phyloP scores from a whole-genome alignment of 495 filamentous ascomycete species.

The Neurospora sp. region DNA sequence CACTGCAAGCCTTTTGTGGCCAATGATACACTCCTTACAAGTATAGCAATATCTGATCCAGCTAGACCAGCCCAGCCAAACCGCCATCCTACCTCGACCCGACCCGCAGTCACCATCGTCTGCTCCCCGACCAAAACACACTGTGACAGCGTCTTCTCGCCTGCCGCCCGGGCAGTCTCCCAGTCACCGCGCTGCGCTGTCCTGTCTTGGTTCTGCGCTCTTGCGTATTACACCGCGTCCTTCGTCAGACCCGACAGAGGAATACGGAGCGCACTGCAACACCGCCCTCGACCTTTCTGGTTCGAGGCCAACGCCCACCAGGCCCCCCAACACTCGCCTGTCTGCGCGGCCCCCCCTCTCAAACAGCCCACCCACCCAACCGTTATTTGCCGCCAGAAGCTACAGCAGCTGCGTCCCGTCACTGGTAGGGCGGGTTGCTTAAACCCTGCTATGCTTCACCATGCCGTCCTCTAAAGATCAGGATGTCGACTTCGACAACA shows the following conservation, averaged over 20 bases:
- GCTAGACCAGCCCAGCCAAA: neutral
- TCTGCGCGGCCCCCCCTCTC: neutral
- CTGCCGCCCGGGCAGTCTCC: neutral
- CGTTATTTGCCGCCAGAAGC: neutral
- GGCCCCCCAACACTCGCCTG: neutral
- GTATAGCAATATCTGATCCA: neutral
- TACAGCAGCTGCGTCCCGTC: conserved; percentile 14
- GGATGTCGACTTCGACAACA: conserved; percentile 26
- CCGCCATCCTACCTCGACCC: neutral
- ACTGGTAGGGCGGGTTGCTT: conserved; percentile 13
- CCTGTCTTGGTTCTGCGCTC: neutral
- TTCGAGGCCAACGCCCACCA: neutral
- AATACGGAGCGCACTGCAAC: neutral
- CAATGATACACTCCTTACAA: neutral
- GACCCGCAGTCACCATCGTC: neutral
- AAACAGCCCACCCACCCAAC: neutral
- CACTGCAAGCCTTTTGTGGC: neutral
- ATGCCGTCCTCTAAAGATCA: conserved; percentile 39
- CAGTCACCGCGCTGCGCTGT: neutral
- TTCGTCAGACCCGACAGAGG: neutral
- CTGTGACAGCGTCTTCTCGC: neutral
- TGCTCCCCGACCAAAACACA: neutral
- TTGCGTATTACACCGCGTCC: conserved; percentile 5
- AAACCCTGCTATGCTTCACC: conserved; percentile 28
- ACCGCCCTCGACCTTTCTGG: neutral